Base-by-base conservation (phyloP, 1,139 yeast species). In the Pichia sp. region DNA sequence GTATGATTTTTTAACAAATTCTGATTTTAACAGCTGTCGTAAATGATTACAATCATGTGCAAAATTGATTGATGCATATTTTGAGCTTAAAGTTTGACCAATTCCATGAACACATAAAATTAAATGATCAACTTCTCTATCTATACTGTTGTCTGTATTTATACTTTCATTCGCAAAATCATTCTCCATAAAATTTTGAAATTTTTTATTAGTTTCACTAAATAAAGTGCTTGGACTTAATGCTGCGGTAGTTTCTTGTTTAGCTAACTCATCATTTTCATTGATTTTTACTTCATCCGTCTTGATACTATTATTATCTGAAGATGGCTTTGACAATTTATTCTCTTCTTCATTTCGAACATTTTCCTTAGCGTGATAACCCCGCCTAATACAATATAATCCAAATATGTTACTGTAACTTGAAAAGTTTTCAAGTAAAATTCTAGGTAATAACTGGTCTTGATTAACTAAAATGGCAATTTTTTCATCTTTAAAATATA, bases 101-200 rank as follows among this genome's bases (percentile, higher is more conserved):
- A 93, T 88, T 0, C 99, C 98, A 67, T 93, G 99, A 46, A 91
- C 78, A 58, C 96, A 93, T 19, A 93, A 72, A 1, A 91, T 79
- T 52, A 93, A 70, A 68, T 93, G 97, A 49, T 88, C 90, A 19
- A 90, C 75, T 33, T 80, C 73, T 54, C 96, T 70, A 42, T 74
- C 68, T 6, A 76, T 70, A 27, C 69, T 64, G 33, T 67, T 61
- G 1, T 67, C 59, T 8, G 54, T 49, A 5, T 49, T 53, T 8
- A 60, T 56, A 13, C 70, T 67, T 27, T 73, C 73, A 42, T 69
- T 69, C 33, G 76, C 72, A 60, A 73, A 81, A 62, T 83, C 89
- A 9, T 74, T 67, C 58, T 79, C 83, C 57, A 82, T 67, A 47
- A 77, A 78, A 16, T 68, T 61, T 55, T 76, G 74, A 71, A 76